Conservation (phyloP, 2,329 filamentous ascomycete species). For the Dactylellina parvicollis region DNA sequence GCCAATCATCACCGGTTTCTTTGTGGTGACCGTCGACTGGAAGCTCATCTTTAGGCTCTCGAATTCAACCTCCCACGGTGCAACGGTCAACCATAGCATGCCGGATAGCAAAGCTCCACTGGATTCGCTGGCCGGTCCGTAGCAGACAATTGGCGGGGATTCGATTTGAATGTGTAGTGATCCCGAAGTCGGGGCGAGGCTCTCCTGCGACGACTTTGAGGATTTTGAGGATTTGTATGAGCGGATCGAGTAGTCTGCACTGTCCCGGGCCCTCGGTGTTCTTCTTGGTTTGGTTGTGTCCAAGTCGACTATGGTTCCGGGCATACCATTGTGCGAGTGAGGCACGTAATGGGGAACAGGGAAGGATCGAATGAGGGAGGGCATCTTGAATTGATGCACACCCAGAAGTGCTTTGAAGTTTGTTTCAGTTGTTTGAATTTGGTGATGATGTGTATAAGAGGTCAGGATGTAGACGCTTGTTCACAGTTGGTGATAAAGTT, state of each 20-base stretch:
- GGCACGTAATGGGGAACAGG: conserved; percentile 41
- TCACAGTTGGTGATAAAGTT: neutral
- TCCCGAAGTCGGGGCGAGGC: conserved; percentile 29
- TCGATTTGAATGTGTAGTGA: conserved; percentile 68
- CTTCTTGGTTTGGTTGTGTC: conserved; percentile 28
- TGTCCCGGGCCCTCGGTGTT: conserved; percentile 22
- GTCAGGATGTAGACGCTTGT: neutral
- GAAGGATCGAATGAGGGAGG: conserved; percentile 50
- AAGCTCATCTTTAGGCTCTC: conserved; percentile 78
- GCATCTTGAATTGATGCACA: conserved; percentile 28
- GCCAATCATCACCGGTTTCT: conserved; percentile 81
- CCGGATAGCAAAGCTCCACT: conserved; percentile 87
- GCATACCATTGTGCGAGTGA: conserved; percentile 42
- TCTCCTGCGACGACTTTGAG: conserved; percentile 47
- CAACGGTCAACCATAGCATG: conserved; percentile 78
- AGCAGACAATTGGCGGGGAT: conserved; percentile 85
- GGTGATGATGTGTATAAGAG: neutral
- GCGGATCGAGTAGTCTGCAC: conserved; percentile 40
- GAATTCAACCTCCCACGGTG: conserved; percentile 72
- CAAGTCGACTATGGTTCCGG: conserved; percentile 49
- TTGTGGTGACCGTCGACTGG: conserved; percentile 75
- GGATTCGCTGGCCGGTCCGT: conserved; percentile 77
- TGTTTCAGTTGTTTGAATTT: conserved; percentile 26
- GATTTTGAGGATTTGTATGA: conserved; percentile 49
- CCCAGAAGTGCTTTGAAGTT: conserved; percentile 7